A percentile compares a stretch with the other conserved stretches of the same genome.
Conservation (phyloP, 306 rosid genomes). For the Quercus berberidifolia region DNA sequence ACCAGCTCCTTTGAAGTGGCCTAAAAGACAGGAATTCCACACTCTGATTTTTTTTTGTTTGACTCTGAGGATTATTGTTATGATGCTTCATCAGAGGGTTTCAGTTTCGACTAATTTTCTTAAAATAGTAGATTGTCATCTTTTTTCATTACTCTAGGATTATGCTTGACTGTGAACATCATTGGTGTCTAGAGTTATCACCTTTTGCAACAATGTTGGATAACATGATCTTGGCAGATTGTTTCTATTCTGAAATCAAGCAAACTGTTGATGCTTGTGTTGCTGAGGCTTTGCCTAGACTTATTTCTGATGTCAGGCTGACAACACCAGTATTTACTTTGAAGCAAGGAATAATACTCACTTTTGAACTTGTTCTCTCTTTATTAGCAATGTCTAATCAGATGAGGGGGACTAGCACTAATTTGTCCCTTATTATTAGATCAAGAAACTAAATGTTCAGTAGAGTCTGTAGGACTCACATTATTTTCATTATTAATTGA, state of each 20-base stretch:
- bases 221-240: constrained; percentile 67
- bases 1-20: constrained; percentile 54
- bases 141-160: not conserved
- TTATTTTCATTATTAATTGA: too few relatives aligned
- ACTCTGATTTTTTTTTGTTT: constrained; percentile 31
- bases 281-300: constrained; percentile 71
- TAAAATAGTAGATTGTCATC: not conserved
- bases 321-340: constrained; percentile 66
- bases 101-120: not conserved
- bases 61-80: constrained; percentile 69
- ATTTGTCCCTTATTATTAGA: not conserved
- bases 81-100: constrained; percentile 53
- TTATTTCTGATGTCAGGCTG: constrained; percentile 65
- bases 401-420: not conserved
- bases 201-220: constrained; percentile 79
- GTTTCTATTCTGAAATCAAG: constrained; percentile 81
- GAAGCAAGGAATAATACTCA: constrained; percentile 78
- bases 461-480: too few relatives aligned
- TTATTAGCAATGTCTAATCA: constrained; percentile 1
- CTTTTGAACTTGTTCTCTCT: constrained; percentile 13
- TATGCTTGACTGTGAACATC: not conserved
- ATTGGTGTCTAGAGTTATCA: constrained; percentile 54
- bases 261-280: constrained; percentile 76
- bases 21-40: constrained; percentile 53
- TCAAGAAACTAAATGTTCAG: too few relatives aligned